phyloP scores from a whole-genome alignment of 2,329 filamentous ascomycete species.

The Aspergillus ochraceoroseus region DNA sequence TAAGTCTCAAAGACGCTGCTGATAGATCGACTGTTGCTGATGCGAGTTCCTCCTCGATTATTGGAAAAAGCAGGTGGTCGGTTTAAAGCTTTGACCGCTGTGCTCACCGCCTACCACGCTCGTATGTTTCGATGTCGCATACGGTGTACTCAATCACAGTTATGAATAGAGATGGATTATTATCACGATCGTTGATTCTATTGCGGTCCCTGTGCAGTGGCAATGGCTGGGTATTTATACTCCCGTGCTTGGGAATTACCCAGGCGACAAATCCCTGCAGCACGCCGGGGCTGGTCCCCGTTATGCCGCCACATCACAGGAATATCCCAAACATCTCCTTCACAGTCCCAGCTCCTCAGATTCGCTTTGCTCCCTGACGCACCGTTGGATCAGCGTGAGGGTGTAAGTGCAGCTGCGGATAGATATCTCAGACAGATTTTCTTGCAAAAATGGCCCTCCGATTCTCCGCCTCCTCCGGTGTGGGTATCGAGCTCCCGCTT shows the following conservation, averaged over 20 bases:
- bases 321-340: conserved; percentile 14
- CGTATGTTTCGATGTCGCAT: no score
- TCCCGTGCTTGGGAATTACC: neutral
- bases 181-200: neutral
- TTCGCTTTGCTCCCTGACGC: conserved; percentile 30
- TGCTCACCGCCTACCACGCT: conserved; percentile 4
- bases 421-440: conserved; percentile 22
- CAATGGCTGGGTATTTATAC: conserved; percentile 6
- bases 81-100: no score
- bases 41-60: no score
- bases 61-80: no score
- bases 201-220: neutral
- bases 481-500: conserved; percentile 22
- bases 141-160: no score
- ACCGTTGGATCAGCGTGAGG: conserved; percentile 6
- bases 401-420: conserved; percentile 11
- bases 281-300: conserved; percentile 8
- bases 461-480: conserved; percentile 18
- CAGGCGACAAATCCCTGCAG: neutral
- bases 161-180: no score
- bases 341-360: conserved; percentile 31
- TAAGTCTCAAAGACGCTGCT: no score
- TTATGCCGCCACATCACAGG: conserved; percentile 6
- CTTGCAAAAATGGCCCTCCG: conserved; percentile 21
- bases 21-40: no score